Evolutionary conservation across 805 yeast species (phyloP), one percentile per base, ranked within the genome.

Genomic region (Candida gorgasii): DNA sequence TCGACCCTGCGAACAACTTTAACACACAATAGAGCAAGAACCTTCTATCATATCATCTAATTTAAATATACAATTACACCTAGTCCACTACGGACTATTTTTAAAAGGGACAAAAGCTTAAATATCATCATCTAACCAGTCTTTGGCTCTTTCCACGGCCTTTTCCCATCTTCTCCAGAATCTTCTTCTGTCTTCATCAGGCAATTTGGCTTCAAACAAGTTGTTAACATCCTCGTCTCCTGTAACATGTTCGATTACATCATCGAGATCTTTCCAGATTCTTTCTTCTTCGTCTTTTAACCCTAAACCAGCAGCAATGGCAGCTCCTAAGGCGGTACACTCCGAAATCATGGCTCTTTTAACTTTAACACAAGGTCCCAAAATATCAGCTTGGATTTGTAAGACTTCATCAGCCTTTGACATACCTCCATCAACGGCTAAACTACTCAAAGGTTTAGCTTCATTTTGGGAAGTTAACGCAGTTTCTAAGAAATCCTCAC

Each of bases 401-500:
- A 92, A 85, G 40, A 89, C 92, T 55, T 86, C 92, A 57, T 84
- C 84, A 14, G 96, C 88, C 54, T 86, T 80, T 16, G 96, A 85
- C 93, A 90, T 85, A 52, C 98, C 98, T 42, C 97, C 98, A 61
- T 90, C 98, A 17, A 90, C 96, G 23, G 88, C 84, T 46, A 85
- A 67, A 12, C 73, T 58, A 3, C 79, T 71, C 50, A 82, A 69
- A 32, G 82, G 73, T 45, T 57, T 53, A 24, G 56, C 46, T 57
- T 65, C 64, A 51, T 79, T 62, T 60, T 72, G 75, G 54, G 69
- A 76, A 50, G 57, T 49, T 42, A 63, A 53, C 8, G 73, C 69
- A 44, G 77, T 78, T 53, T 82, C 86, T 51, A 81, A 65, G 62
- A 80, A 81, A 52, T 78, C 78, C 22, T 66, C 69, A 26, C 75